Evolutionary conservation across 495 filamentous ascomycete genomes (phyloP).

Genomic region (Trichoderma gamsii): DNA sequence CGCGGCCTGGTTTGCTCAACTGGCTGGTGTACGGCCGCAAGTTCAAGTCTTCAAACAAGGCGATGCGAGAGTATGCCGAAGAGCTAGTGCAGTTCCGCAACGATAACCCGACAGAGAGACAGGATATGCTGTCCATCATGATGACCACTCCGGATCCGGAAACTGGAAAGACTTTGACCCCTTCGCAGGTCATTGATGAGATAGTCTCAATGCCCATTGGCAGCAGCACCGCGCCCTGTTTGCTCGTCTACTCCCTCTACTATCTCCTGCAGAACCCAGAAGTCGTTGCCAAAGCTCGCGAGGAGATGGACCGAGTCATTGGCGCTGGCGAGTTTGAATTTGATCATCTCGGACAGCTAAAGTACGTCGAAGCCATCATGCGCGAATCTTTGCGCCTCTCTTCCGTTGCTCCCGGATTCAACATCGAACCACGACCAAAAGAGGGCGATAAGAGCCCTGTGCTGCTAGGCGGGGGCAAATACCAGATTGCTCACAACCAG

Average conservation of each 20-base stretch:
- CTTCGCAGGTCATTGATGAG: constrained; percentile 43
- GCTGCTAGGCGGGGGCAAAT: constrained; percentile 55
- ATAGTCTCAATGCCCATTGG: constrained; percentile 38
- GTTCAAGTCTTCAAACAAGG: neutral
- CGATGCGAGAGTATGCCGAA: constrained; percentile 49
- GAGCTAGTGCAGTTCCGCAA: constrained; percentile 47
- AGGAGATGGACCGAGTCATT: constrained; percentile 51
- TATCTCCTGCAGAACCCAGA: constrained; percentile 42
- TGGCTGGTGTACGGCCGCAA: neutral
- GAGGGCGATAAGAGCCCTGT: constrained; percentile 39
- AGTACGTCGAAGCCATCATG: constrained; percentile 43
- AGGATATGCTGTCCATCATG: constrained; percentile 10
- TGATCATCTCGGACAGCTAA: constrained; percentile 39
- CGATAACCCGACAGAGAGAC: constrained; percentile 28
- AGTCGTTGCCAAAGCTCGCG: constrained; percentile 43
- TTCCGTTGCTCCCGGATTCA: constrained; percentile 63
- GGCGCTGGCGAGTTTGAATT: constrained; percentile 47
- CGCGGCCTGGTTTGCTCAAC: constrained; percentile 42
- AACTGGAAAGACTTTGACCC: constrained; percentile 24
- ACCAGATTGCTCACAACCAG: constrained; percentile 55
- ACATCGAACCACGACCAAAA: constrained; percentile 45
- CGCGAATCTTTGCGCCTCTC: constrained; percentile 50
- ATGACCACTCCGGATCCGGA: constrained; percentile 6
- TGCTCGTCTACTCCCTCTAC: constrained; percentile 40
- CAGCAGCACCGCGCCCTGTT: constrained; percentile 35